Base-by-base conservation (phyloP, 176 grass and related monocot genomes). In the Coix lacrymajobi region DNA sequence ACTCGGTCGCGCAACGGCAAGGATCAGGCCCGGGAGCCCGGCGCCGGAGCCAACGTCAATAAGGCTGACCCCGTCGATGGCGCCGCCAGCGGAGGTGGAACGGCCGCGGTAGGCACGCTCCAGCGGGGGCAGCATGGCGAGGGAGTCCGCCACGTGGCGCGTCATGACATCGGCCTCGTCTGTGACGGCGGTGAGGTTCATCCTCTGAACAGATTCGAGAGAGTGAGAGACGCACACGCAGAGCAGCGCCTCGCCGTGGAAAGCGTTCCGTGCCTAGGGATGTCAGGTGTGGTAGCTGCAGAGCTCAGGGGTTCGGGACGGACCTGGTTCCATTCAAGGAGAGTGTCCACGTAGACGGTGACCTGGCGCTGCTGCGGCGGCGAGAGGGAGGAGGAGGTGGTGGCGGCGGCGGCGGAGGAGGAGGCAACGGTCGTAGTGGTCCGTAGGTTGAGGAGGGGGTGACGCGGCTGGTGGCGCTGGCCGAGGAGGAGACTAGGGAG, bases 291-390 rank as follows among this genome's bases (percentile, higher is more conserved):
- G 28, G 24, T 0, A 7, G 12, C 29, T 15, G 45, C 2, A 41
- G 11, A n/a, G 44, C 62, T 11, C 40, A 31, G 26, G 31, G 20
- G n/a, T 65, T 46, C 31, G 12, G 40, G 28, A 65, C 39, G 10
- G 66, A 96, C 91, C 91, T 99, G 91, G 62, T 95, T 99, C 93
- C 91, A 93, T 74, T 92, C 68, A 68, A 96, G 96, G 75, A 99
- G 91, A 6, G 91, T 71, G 25, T 69, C 65, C 17, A 94, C 84
- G 69, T 92, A 99, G 40, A 93, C 75, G 43, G 93, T 79, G 76
- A 99, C 89, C 79, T 96, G 96, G 32, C 81, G 85, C 89, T 81
- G 88, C 88, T 93, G 92, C 48, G 39, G 69, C n/a, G 87, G 56
- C 51, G 91, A 90, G 73, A 96, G 89, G 45, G 82, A 31, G 3